Conservation (phyloP, 2,329 filamentous ascomycete species). For the Ciborinia camelliae region DNA sequence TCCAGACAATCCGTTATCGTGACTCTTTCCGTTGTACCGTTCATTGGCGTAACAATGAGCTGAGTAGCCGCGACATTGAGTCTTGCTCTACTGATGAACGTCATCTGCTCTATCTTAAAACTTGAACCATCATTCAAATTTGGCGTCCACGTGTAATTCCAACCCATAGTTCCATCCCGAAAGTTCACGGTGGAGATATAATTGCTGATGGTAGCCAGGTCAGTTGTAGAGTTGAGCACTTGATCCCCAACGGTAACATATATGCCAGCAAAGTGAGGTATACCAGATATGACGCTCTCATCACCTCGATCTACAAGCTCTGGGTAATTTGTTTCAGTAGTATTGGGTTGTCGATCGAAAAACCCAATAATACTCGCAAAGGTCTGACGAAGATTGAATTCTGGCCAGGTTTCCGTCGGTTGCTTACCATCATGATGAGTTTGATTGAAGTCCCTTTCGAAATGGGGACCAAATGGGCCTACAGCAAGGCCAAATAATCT, state of each 20-base stretch:
- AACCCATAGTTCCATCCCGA: constrained; percentile 13
- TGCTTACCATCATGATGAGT: constrained; percentile 22
- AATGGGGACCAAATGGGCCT: constrained; percentile 24
- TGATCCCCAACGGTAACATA: constrained; percentile 51
- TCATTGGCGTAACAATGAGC: constrained; percentile 19
- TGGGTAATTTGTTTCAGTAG: constrained; percentile 58
- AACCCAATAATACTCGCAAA: constrained; percentile 68
- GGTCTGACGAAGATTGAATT: constrained; percentile 59
- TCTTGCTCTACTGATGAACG: constrained; percentile 25
- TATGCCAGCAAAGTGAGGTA: constrained; percentile 63
- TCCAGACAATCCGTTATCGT: constrained; percentile 60
- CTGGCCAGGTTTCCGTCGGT: constrained; percentile 57
- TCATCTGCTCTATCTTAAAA: constrained; percentile 56
- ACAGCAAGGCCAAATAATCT: constrained; percentile 23
- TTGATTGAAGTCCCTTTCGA: constrained; percentile 25
- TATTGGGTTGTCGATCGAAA: constrained; percentile 54
- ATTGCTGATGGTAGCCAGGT: constrained; percentile 55
- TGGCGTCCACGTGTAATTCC: constrained; percentile 23
- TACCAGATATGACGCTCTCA: constrained; percentile 62
- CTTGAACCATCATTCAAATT: constrained; percentile 48
- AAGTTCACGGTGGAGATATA: constrained; percentile 52
- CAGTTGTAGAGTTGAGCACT: constrained; percentile 57
- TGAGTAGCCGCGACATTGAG: constrained; percentile 22
- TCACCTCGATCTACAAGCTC: constrained; percentile 62
- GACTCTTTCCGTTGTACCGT: constrained; percentile 36